Base-by-base conservation (phyloP, 768 basidiomycete genomes). In the Tylopilus rubrobrunneus region DNA sequence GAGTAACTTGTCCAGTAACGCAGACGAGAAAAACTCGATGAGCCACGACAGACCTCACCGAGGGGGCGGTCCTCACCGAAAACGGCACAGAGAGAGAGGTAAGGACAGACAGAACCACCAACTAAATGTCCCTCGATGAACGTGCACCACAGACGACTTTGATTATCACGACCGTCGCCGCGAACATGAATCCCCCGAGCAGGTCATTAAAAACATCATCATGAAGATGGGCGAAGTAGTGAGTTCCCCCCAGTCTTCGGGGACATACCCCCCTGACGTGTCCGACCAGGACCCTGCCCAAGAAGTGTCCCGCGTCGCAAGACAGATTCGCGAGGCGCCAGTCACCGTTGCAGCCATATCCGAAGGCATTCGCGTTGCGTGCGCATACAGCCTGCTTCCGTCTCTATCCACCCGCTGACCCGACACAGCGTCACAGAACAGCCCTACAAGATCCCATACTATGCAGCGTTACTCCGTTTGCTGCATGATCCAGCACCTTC, bases 381-480 rank as follows among this genome's bases (percentile, higher is more conserved):
- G 53, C 55, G 55, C 21, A 9, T 4, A 9, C 2, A 37, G n/a
- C 28, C 21, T 51, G 7, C 37, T 12, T 8, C 12, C 17, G 48
- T 28, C 21, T 17, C 48, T 17, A 5, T 43, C 15, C 40, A 19
- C 45, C 29, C 49, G 52, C 48, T 69, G 45, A 58, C 42, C 19
- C 4, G 12, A 12, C 43, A 19, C 64, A 93, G 91, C 47, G 83
- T 92, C 49, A 92, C 87, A 1, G 92, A 98, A 71, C 89, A 97
- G 62, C 94, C 95, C 0, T 94, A 84, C 76, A 99, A 98, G 76
- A 88, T 91, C 34, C 87, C 92, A 0, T 89, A 85, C 66, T 94
- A 93, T 71, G 91, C 91, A 12, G 83, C 89, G 11, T 72, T 98
- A 17, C 77, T 97, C 45, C 79, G 85, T 21, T 71, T 84, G 37